Conservation (phyloP, 805 yeast genomes). For the Cyberlindnera lachancei region DNA sequence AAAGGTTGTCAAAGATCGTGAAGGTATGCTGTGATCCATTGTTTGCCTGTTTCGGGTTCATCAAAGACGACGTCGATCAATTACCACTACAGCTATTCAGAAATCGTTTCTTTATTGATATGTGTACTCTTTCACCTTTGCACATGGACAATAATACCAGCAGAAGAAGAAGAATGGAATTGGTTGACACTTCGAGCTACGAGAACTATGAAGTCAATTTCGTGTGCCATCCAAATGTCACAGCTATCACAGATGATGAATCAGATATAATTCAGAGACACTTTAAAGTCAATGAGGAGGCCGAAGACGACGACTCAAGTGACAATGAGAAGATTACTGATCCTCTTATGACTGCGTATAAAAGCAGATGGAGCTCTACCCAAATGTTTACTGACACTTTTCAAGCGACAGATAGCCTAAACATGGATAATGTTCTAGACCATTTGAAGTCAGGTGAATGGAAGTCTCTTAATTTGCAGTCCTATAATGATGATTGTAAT, state of each 20-base stretch:
- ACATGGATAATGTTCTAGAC: no score
- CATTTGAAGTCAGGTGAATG: background rate
- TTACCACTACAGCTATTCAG: constrained; percentile 46
- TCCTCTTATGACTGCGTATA: constrained; percentile 11
- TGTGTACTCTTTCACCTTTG: constrained; percentile 45
- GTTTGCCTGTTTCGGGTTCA: constrained; percentile 59
- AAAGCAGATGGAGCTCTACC: constrained; percentile 18
- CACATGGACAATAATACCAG: constrained; percentile 1
- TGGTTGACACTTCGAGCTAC: constrained; percentile 6
- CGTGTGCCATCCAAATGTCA: constrained; percentile 12
- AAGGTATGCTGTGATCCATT: constrained; percentile 58
- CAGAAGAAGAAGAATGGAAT: constrained; percentile 16
- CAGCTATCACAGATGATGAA: constrained; percentile 11
- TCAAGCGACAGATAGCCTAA: constrained; percentile 1
- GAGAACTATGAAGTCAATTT: constrained; percentile 10
- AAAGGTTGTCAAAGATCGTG: constrained; percentile 47
- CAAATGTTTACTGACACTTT: constrained; percentile 13
- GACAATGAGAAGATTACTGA: constrained; percentile 6
- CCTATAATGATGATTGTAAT: constrained; percentile 14
- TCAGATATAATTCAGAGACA: constrained; percentile 6
- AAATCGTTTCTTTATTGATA: constrained; percentile 43
- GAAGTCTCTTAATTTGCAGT: background rate
- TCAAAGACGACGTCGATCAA: constrained; percentile 55
- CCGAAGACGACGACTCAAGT: no score
- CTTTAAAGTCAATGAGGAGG: constrained; percentile 6